A percentile compares a stretch with the other conserved stretches of the same genome.
phyloP scores from a whole-genome alignment of 108 stramenopile species.

The Bacterosira constricta region DNA sequence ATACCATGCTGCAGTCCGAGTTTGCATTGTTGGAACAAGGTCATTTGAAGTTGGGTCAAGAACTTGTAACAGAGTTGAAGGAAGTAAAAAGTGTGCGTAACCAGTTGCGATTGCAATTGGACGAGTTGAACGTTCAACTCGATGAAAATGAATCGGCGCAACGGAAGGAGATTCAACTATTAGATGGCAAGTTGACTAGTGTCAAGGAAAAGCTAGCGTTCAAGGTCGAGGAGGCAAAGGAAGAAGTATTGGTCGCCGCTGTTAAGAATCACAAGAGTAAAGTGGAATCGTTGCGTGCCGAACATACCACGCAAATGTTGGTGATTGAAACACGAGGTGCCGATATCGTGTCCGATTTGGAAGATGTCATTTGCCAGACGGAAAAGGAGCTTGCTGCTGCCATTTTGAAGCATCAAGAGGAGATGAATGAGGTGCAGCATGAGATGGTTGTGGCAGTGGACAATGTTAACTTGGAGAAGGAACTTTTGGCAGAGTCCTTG shows the following conservation, averaged over 20 bases:
- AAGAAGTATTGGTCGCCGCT: neutral
- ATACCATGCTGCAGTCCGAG: neutral
- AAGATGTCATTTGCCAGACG: neutral
- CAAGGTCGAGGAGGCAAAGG: neutral
- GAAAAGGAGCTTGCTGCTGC: slow-evolving; percentile 4
- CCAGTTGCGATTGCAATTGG: slow-evolving; percentile 15
- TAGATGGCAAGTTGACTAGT: slow-evolving; percentile 2
- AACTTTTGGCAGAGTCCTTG: slow-evolving; percentile 9
- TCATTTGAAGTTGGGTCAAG: neutral
- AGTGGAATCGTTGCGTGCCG: neutral
- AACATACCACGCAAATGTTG: neutral
- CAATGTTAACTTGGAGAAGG: slow-evolving; percentile 20
- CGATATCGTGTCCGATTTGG: slow-evolving; percentile 11
- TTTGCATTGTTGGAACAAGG: neutral
- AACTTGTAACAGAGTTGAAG: slow-evolving; percentile 13
- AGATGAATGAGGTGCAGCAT: slow-evolving; percentile 2
- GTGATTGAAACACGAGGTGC: slow-evolving; percentile 21
- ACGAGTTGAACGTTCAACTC: slow-evolving; percentile 18
- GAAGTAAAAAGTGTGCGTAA: slow-evolving; percentile 16
- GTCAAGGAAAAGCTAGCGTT: neutral
- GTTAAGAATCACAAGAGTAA: neutral
- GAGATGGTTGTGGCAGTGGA: slow-evolving; percentile 6
- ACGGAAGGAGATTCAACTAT: neutral
- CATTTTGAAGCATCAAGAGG: too few relatives aligned
- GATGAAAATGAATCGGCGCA: slow-evolving; percentile 8